phyloP scores from a whole-genome alignment of 352 stramenopile genomes.

The Phytopythium delawarense region DNA sequence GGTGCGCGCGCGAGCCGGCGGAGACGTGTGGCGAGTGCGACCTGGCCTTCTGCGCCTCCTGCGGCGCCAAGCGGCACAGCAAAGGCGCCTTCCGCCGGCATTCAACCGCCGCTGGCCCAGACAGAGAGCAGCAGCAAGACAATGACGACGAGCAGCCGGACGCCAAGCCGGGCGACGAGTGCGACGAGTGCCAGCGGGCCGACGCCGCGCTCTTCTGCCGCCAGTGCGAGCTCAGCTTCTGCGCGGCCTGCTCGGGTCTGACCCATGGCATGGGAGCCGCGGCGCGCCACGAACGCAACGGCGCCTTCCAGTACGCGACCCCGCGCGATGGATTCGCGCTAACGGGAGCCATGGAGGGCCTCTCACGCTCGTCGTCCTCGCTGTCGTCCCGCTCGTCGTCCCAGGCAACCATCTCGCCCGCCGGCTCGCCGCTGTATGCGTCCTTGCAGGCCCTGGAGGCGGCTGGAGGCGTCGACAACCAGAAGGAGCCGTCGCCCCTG shows the following conservation, averaged over 20 bases:
- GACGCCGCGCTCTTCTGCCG: slow-evolving; percentile 31
- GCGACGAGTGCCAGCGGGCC: slow-evolving; percentile 36
- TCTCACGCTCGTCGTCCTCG: neutral
- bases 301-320: neutral
- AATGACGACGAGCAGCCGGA: neutral
- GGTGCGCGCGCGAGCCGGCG: slow-evolving; percentile 16
- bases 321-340: neutral
- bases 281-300: neutral
- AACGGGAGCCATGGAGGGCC: neutral
- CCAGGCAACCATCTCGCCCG: slow-evolving; percentile 20
- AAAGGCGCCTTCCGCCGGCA: neutral
- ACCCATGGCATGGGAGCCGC: neutral
- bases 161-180: slow-evolving; percentile 9
- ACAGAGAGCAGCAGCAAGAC: neutral
- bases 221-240: slow-evolving; percentile 49
- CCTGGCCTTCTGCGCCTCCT: slow-evolving; percentile 30
- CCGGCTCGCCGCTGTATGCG: slow-evolving; percentile 16
- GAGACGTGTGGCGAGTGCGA: slow-evolving; percentile 25
- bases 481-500: neutral
- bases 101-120: neutral
- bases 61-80: neutral
- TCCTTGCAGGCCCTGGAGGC: neutral
- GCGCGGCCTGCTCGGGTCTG: slow-evolving; percentile 23
- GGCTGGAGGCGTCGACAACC: neutral
- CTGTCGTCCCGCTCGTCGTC: slow-evolving; percentile 19